Percentiles rank a stretch among this genome's conserved stretches.
phyloP scores from a whole-genome alignment of 768 basidiomycete genomes.

The Porphyrellus cyaneotinctus region DNA sequence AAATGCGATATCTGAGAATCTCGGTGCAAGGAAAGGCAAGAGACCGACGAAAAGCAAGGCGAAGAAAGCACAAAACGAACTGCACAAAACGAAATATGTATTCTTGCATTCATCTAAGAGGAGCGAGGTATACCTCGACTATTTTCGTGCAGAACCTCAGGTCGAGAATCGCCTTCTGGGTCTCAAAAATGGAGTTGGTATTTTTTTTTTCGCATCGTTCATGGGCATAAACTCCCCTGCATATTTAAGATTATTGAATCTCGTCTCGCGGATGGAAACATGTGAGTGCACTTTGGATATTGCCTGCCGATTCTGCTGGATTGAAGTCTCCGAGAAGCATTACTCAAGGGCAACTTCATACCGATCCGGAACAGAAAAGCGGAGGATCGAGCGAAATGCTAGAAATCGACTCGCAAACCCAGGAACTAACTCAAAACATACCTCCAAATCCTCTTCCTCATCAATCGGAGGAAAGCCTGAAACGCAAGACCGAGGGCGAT shows the following conservation, averaged over 20 bases:
- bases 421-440: constrained; percentile 36
- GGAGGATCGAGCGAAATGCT: constrained; percentile 1
- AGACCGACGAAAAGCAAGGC: constrained; percentile 41
- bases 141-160: constrained; percentile 60
- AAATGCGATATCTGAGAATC: constrained; percentile 44
- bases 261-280: constrained; percentile 8
- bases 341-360: background rate
- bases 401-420: constrained; percentile 35
- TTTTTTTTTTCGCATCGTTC: background rate
- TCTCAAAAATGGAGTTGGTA: constrained; percentile 53
- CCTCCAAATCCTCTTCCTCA: constrained; percentile 10
- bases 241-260: constrained; percentile 9
- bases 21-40: constrained; percentile 43
- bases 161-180: constrained; percentile 61
- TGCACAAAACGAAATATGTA: constrained; percentile 54
- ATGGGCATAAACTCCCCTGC: background rate
- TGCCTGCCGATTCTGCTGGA: background rate
- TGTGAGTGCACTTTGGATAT: constrained; percentile 7
- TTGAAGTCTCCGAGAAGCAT: constrained; percentile 4
- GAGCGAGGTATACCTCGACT: constrained; percentile 53
- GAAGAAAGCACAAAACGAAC: constrained; percentile 42
- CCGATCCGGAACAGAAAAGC: background rate
- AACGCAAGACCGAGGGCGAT: constrained; percentile 31
- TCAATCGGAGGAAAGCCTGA: constrained; percentile 27
- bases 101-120: constrained; percentile 50